Percentiles rank a stretch among this genome's conserved stretches.
phyloP scores from a whole-genome alignment of 2,329 filamentous ascomycete species.

The Verticillium klebahnii region DNA sequence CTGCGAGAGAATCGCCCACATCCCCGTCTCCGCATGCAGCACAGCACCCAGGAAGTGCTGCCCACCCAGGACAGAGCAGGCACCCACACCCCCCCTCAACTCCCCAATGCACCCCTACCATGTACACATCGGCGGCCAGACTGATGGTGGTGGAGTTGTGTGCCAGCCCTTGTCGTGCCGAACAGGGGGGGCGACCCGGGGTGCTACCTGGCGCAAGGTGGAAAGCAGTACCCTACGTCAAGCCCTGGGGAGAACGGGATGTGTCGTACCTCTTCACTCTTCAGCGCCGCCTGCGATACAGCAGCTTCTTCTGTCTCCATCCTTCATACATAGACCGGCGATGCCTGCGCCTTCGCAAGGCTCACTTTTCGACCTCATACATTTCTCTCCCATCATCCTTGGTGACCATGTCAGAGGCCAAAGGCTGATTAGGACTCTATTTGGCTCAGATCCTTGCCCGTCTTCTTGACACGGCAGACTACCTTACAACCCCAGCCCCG shows the following conservation, averaged over 20 bases:
- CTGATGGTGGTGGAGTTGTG: neutral
- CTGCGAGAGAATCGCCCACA: conserved; percentile 8
- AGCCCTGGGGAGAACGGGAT: neutral
- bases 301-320: neutral
- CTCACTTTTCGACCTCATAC: neutral
- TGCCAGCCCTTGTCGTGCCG: neutral
- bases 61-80: neutral
- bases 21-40: conserved; percentile 10
- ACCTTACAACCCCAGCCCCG: neutral
- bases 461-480: neutral
- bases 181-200: neutral
- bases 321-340: neutral
- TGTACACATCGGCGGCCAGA: neutral
- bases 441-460: neutral
- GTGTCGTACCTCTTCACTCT: neutral
- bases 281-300: neutral
- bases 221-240: neutral
- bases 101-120: neutral
- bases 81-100: no score
- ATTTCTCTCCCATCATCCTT: neutral
- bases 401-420: neutral
- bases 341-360: neutral
- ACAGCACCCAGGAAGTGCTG: neutral
- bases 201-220: neutral
- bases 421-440: neutral